These are phyloP conservation scores for Porcisia hertigi DNA, from an alignment of 208 protist species.

Conservation along the genomic window DNA sequence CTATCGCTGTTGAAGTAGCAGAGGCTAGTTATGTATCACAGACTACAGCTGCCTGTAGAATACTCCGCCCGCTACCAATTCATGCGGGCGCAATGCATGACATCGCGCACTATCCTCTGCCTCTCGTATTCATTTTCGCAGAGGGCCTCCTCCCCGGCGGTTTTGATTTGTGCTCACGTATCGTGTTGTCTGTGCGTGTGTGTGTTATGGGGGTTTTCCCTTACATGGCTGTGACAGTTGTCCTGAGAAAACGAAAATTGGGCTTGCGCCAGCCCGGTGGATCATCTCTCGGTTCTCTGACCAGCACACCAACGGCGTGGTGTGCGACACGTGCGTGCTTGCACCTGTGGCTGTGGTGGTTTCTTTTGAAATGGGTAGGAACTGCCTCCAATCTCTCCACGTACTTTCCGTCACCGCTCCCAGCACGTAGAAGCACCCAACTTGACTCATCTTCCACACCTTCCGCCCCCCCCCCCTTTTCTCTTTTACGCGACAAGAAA, in stretches of 20 bases:
- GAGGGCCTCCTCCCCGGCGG: background rate
- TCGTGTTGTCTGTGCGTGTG: background rate
- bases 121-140: background rate
- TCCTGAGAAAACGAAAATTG: background rate
- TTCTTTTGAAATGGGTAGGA: no score
- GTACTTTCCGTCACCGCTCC: no score
- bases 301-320: background rate
- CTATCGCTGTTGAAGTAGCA: background rate
- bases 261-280: background rate
- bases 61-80: no score
- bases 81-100: background rate
- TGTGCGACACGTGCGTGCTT: background rate
- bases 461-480: no score
- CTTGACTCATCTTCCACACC: background rate
- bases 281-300: background rate
- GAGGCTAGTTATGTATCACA: background rate
- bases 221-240: background rate
- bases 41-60: background rate
- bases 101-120: background rate
- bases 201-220: background rate
- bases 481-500: no score
- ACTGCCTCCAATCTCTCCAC: no score
- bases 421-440: no score
- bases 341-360: background rate
- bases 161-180: background rate